These are phyloP conservation scores for Sclerotinia minor DNA, from an alignment of 2,329 filamentous ascomycete species.

Conservation along the genomic window DNA sequence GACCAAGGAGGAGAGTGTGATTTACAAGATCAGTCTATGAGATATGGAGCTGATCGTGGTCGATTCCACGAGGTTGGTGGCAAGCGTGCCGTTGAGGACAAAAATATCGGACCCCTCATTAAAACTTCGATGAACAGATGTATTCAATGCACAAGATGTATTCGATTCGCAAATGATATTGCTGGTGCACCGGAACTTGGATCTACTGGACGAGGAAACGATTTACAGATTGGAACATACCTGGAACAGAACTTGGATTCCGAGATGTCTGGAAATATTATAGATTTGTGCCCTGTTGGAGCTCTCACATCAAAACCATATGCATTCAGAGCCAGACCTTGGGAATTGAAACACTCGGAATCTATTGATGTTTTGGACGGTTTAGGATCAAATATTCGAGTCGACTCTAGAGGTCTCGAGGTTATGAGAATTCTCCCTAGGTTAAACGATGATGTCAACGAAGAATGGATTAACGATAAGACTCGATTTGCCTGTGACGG, in stretches of 20 bases:
- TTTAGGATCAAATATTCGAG: slow-evolving; percentile 89
- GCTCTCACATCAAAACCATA: slow-evolving; percentile 97
- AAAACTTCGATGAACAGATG: slow-evolving; percentile 99
- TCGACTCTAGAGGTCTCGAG: slow-evolving; percentile 90
- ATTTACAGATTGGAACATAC: slow-evolving; percentile 97
- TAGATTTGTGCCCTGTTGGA: slow-evolving; percentile 96
- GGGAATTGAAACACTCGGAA: slow-evolving; percentile 96
- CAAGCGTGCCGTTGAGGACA: slow-evolving; percentile 98
- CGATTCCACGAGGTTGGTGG: slow-evolving; percentile 94
- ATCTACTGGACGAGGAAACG: slow-evolving; percentile 91
- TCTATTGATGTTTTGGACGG: slow-evolving; percentile 93
- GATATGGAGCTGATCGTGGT: slow-evolving; percentile 93
- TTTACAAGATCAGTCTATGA: slow-evolving; percentile 98
- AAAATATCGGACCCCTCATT: slow-evolving; percentile 96
- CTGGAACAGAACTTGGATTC: slow-evolving; percentile 91
- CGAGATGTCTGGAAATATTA: slow-evolving; percentile 94
- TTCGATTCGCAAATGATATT: slow-evolving; percentile 96
- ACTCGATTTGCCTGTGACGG: slow-evolving; percentile 94
- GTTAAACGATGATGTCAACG: slow-evolving; percentile 96
- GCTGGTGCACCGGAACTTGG: slow-evolving; percentile 95
- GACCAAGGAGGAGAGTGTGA: slow-evolving; percentile 99
- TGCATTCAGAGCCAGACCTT: slow-evolving; percentile 92
- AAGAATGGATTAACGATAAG: slow-evolving; percentile 99
- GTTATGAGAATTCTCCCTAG: slow-evolving; percentile 93
- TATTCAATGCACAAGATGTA: slow-evolving; percentile 97